A percentile compares a stretch with the other conserved stretches of the same genome.
phyloP scores from a whole-genome alignment of 208 protist species.

The Trypanosoma brucei region DNA sequence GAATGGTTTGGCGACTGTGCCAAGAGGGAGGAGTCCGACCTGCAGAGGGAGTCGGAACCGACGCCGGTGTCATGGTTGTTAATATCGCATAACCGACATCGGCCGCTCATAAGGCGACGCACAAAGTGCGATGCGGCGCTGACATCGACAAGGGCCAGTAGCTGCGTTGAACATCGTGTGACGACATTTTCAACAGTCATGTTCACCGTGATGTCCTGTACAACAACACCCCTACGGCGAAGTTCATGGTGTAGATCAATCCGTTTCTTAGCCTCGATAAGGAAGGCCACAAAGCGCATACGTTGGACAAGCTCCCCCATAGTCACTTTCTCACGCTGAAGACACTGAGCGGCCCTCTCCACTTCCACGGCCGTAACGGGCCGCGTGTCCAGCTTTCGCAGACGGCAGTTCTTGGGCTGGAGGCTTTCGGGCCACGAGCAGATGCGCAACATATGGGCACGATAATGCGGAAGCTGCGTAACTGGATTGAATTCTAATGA shows the following conservation, averaged over 20 bases:
- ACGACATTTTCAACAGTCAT: conserved; percentile 33
- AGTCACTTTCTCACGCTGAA: conserved; percentile 54
- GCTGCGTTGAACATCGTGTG: conserved; percentile 36
- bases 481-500: conserved; percentile 86
- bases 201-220: conserved; percentile 21
- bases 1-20: conserved; percentile 11
- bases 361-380: conserved; percentile 42
- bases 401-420: conserved; percentile 43
- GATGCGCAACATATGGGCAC: conserved; percentile 75
- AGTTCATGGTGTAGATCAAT: conserved; percentile 54
- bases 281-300: conserved; percentile 48
- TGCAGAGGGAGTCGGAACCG: neutral
- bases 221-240: conserved; percentile 37
- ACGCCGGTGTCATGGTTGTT: conserved; percentile 3
- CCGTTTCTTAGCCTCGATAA: conserved; percentile 43
- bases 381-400: conserved; percentile 62
- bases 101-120: conserved; percentile 45
- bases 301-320: conserved; percentile 63
- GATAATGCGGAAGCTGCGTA: conserved; percentile 67
- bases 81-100: conserved; percentile 14
- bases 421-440: conserved; percentile 63
- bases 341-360: conserved; percentile 33
- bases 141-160: conserved; percentile 32
- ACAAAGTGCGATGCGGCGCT: conserved; percentile 40
- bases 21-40: conserved; percentile 4